These are phyloP conservation scores for Spinacia oleracea DNA, from an alignment of 179 eudicot genomes.

Conservation along the genomic window DNA sequence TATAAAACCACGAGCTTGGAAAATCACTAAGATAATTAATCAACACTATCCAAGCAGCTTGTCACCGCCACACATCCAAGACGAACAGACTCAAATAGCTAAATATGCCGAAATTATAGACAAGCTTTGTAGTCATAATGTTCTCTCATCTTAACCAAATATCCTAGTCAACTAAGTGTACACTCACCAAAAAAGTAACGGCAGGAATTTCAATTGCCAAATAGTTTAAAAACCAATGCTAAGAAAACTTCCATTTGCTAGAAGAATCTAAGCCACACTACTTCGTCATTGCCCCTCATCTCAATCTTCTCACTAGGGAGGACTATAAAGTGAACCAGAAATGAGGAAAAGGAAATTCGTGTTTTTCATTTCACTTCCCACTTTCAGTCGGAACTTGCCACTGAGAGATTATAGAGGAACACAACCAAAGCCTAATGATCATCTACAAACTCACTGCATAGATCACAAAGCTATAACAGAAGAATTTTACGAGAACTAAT, in stretches of 20 bases:
- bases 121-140: not conserved
- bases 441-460: not conserved
- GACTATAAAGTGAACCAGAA: not conserved
- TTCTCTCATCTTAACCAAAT: not conserved
- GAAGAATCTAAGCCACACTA: not conserved
- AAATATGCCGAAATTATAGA: not conserved
- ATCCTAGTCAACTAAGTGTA: not conserved
- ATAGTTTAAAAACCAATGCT: not conserved
- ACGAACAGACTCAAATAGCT: not conserved
- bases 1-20: not conserved
- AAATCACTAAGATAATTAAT: not conserved
- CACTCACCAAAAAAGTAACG: not conserved
- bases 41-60: not conserved
- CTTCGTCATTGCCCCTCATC: not conserved
- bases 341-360: not conserved
- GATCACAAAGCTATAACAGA: not conserved
- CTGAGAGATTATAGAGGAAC: not conserved
- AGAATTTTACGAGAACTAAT: not conserved
- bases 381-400: not conserved
- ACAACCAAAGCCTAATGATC: not conserved
- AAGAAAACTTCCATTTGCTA: not conserved
- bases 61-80: not conserved
- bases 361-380: not conserved
- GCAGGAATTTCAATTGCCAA: too few species aligned
- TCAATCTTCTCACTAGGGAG: not conserved